Evolutionary conservation across 2,329 filamentous ascomycete genomes (phyloP).

Genomic region (Fusarium setosum): DNA sequence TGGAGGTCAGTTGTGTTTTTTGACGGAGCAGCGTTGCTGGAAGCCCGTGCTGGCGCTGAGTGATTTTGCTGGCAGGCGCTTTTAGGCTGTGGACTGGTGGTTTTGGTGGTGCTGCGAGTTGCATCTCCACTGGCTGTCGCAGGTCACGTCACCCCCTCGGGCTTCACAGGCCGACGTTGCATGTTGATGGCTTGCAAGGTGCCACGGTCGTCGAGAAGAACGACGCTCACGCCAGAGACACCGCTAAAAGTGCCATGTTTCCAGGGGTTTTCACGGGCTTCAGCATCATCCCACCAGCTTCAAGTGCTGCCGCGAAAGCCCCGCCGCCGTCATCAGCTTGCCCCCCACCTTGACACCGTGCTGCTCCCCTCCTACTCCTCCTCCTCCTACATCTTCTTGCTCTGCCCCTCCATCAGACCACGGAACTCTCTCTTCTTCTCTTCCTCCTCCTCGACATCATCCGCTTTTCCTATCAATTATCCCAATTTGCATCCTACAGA

Average conservation of each 20-base stretch:
- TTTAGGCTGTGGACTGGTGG: constrained; percentile 2
- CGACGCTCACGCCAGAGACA: not conserved
- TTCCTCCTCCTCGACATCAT: constrained; percentile 36
- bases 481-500: constrained; percentile 12
- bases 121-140: too few species aligned
- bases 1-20: not conserved
- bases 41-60: constrained; percentile 7
- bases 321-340: constrained; percentile 35
- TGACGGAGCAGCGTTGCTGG: not conserved
- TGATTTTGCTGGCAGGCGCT: not conserved
- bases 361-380: constrained; percentile 21
- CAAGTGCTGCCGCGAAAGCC: constrained; percentile 35
- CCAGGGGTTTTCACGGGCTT: constrained; percentile 17
- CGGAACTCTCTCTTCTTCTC: constrained; percentile 14
- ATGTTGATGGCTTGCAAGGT: not conserved
- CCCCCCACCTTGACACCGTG: constrained; percentile 26
- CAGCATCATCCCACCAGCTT: constrained; percentile 34
- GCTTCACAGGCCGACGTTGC: not conserved
- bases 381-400: constrained; percentile 29
- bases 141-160: not conserved
- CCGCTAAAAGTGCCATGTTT: not conserved
- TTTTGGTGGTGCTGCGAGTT: too few species aligned
- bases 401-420: constrained; percentile 33
- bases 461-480: constrained; percentile 30
- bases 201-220: too few species aligned